These are phyloP conservation scores for Pyricularia sp. DNA, from an alignment of 2,329 filamentous ascomycete species.

Conservation along the genomic window DNA sequence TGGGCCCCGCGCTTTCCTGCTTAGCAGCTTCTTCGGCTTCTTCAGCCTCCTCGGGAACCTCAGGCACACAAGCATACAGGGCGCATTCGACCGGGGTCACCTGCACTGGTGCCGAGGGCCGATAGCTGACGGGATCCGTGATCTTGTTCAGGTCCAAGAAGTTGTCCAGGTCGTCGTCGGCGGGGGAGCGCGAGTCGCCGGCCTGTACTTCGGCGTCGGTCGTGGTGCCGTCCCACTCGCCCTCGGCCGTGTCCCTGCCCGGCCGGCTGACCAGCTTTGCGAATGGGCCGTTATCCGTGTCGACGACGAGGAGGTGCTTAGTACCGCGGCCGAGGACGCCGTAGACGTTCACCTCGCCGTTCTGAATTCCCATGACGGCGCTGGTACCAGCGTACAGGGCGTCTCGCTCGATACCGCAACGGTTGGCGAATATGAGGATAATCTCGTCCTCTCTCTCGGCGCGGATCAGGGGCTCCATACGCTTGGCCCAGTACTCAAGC, in stretches of 20 bases:
- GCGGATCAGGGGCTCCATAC: slow-evolving; percentile 57
- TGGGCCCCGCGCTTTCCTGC: background rate
- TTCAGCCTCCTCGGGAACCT: background rate
- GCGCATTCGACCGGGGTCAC: background rate
- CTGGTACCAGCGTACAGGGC: slow-evolving; percentile 67
- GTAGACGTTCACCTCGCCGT: slow-evolving; percentile 58
- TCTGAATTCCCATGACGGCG: slow-evolving; percentile 56
- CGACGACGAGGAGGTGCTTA: slow-evolving; percentile 58
- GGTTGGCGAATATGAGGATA: slow-evolving; percentile 62
- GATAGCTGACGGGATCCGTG: background rate
- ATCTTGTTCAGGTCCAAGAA: background rate
- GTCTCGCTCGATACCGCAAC: slow-evolving; percentile 56
- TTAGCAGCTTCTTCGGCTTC: background rate
- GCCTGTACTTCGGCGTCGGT: background rate
- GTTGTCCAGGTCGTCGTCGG: background rate
- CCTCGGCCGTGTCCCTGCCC: background rate
- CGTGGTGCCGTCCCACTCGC: background rate
- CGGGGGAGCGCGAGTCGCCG: background rate
- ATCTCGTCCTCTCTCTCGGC: slow-evolving; percentile 45
- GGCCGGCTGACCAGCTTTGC: slow-evolving; percentile 30
- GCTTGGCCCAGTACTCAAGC: slow-evolving; percentile 64
- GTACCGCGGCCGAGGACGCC: slow-evolving; percentile 63
- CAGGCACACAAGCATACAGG: background rate
- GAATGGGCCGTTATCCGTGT: slow-evolving; percentile 39
- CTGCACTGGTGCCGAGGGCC: background rate